A percentile compares a stretch with the other conserved stretches of the same genome.
Conservation (phyloP, 345 rosid species). For the Laguncularia racemosa region DNA sequence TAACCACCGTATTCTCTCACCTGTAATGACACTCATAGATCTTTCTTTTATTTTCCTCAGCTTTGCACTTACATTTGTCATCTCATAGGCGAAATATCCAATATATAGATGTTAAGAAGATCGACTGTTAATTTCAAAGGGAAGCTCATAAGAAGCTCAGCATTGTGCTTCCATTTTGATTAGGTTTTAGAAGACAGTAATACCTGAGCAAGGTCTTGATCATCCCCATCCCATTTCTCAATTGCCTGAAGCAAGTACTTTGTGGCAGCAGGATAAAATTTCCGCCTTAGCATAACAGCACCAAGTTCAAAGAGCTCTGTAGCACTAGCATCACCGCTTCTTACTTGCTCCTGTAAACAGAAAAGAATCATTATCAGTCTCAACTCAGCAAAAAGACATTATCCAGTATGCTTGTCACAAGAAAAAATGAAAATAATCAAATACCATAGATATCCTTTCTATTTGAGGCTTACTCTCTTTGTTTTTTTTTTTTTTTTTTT, state of each 20-base stretch:
- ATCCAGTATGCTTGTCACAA: background rate
- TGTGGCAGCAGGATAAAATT: constrained; percentile 83
- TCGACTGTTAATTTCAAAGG: too few species aligned
- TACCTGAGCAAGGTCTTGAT: constrained; percentile 99
- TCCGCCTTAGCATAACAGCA: constrained; percentile 90
- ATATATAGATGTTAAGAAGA: too few species aligned
- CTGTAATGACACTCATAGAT: too few species aligned
- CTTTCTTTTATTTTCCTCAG: too few species aligned
- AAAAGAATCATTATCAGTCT: constrained; percentile 5
- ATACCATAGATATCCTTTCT: too few species aligned
- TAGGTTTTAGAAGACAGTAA: background rate
- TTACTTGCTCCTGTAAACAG: constrained; percentile 75
- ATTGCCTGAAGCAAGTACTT: constrained; percentile 83
- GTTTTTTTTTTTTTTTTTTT: too few species aligned
- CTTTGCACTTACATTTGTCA: too few species aligned
- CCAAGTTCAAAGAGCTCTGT: constrained; percentile 93
- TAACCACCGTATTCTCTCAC: too few species aligned
- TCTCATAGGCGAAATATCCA: too few species aligned
- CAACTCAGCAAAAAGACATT: background rate
- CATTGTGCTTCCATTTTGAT: too few species aligned
- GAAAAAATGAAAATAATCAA: background rate
- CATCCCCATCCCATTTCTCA: constrained; percentile 96
- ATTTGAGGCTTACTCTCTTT: too few species aligned
- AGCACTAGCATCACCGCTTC: constrained; percentile 98
- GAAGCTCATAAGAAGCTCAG: too few species aligned